These are phyloP conservation scores for Parascedosporium putredinis DNA, from an alignment of 2,329 filamentous ascomycete genomes.

Conservation along the genomic window DNA sequence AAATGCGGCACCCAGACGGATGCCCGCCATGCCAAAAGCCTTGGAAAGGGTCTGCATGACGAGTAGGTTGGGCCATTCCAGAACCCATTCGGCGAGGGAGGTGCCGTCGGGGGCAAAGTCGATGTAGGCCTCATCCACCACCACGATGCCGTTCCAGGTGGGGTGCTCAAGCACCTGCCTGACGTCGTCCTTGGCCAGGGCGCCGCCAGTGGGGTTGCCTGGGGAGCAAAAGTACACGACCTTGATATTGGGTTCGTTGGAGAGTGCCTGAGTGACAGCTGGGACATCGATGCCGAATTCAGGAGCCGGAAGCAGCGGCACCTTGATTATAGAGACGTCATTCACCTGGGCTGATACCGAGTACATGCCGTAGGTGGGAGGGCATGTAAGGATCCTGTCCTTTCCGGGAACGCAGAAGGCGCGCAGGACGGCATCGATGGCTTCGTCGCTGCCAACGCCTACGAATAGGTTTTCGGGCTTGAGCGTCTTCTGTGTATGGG, in stretches of 20 bases:
- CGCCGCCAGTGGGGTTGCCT: constrained; percentile 80
- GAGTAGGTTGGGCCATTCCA: constrained; percentile 87
- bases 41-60: constrained; percentile 99
- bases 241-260: constrained; percentile 58
- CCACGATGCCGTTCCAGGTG: constrained; percentile 88
- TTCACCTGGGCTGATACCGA: constrained; percentile 88
- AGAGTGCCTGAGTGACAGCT: constrained; percentile 56
- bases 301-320: constrained; percentile 67
- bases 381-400: constrained; percentile 89
- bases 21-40: constrained; percentile 90
- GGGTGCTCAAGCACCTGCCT: constrained; percentile 67
- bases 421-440: constrained; percentile 85
- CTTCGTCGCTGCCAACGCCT: constrained; percentile 92
- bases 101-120: constrained; percentile 73
- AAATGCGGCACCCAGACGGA: constrained; percentile 81
- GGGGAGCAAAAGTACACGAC: constrained; percentile 88
- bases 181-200: constrained; percentile 68
- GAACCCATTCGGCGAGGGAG: constrained; percentile 83
- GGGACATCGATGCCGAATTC: constrained; percentile 64
- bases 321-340: constrained; percentile 74
- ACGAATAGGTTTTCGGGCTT: constrained; percentile 81
- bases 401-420: constrained; percentile 82
- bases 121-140: constrained; percentile 91
- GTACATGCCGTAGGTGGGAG: constrained; percentile 99
- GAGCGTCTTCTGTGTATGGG: constrained; percentile 64